Evolutionary conservation across 495 filamentous ascomycete species (phyloP), one percentile per base, ranked within the genome.

Genomic region (Hypoxylon crocopeplum): DNA sequence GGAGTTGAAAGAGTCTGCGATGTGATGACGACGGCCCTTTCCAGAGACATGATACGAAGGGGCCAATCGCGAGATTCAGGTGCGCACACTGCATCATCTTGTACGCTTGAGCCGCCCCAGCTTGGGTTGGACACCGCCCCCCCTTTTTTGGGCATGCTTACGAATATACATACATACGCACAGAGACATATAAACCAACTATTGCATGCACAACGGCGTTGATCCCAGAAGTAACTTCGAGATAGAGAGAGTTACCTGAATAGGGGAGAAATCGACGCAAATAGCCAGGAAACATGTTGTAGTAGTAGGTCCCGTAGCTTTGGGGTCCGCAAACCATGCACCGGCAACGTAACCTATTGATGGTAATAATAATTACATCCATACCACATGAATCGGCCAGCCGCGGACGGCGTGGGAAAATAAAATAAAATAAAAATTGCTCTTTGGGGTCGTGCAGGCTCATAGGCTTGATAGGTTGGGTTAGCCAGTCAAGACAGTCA

Each of bases 371-470:
- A 49, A 59, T 64, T 41, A 56, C n/a, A n/a, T n/a, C 44, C 59
- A 58, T 44, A 54, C 16, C 8, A 1, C 15, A 38, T 47, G 39
- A 47, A 59, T 52, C 45, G 45, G 15, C 48, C 61, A 59, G 61
- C 61, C 61, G 61, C 61, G 61, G 50, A 59, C 61, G 61, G 55
- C 61, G 61, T 59, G 46, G 12, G 39, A 48, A 63, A 64, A 63
- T n/a, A n/a, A n/a, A n/a, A n/a, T n/a, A n/a, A n/a, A n/a, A n/a
- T n/a, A n/a, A 54, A 40, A 48, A 13, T 10, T 45, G 12, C 39
- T 24, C 54, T 59, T 40, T 38, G 36, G 44, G 55, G 61, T 50
- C 48, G 49, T 59, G 61, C 61, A 64, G 55, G 61, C 29, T n/a
- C 37, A 59, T 64, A 59, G 50, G 61, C 39, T 59, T 56, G 45